Percentiles rank a stretch among this genome's conserved stretches.
These are phyloP conservation scores for Capsicum baccatum DNA, from an alignment of 257 asterid species.

Conservation along the genomic window DNA sequence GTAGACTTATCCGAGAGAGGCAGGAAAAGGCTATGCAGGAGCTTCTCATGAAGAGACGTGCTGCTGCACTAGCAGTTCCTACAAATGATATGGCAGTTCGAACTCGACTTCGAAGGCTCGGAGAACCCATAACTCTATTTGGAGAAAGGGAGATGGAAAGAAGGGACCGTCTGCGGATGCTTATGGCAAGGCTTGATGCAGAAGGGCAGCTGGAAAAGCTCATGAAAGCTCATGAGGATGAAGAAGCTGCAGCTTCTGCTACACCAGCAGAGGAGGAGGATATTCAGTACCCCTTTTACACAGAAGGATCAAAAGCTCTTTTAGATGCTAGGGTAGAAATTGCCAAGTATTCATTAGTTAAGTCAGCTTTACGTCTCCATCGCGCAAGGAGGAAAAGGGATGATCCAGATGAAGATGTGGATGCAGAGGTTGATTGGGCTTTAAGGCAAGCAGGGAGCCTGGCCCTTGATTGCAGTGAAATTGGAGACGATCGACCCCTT, in stretches of 20 bases:
- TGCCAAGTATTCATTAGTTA: conserved; percentile 76
- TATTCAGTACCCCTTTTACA: conserved; percentile 79
- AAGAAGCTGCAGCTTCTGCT: conserved; percentile 64
- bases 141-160: conserved; percentile 99
- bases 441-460: conserved; percentile 71
- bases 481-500: conserved; percentile 95
- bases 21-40: conserved; percentile 92
- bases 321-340: conserved; percentile 73
- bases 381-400: conserved; percentile 83
- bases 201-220: conserved; percentile 90
- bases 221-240: conserved; percentile 97
- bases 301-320: conserved; percentile 82
- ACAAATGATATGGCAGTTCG: conserved; percentile 91
- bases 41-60: conserved; percentile 79
- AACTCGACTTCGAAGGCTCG: conserved; percentile 82
- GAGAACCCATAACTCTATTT: conserved; percentile 89
- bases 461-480: conserved; percentile 73
- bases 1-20: conserved; percentile 65
- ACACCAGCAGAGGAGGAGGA: conserved; percentile 67
- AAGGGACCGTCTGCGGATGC: conserved; percentile 77
- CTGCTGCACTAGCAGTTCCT: conserved; percentile 94
- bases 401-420: conserved; percentile 96
- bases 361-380: conserved; percentile 77
- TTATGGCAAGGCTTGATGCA: conserved; percentile 81
- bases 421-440: conserved; percentile 89